phyloP scores from a whole-genome alignment of 495 filamentous ascomycete genomes.

The Xylaria grammica region DNA sequence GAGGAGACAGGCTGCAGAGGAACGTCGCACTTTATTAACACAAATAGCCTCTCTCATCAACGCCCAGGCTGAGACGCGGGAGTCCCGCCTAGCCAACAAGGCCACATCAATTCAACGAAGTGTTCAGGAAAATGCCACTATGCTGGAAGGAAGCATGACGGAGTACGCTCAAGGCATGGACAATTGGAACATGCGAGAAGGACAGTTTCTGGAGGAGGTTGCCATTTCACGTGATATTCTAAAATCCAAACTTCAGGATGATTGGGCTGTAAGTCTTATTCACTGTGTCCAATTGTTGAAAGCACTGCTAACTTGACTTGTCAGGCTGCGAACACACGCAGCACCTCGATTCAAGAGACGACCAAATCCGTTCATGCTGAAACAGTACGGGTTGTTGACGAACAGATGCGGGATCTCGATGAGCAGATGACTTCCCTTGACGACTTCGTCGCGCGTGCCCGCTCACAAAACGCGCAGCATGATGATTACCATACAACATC shows the following conservation, averaged over 20 bases:
- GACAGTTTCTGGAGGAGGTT: conserved; percentile 71
- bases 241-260: conserved; percentile 81
- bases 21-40: conserved; percentile 72
- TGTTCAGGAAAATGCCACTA: conserved; percentile 63
- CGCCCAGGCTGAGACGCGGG: conserved; percentile 72
- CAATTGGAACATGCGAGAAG: conserved; percentile 72
- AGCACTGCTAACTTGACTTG: conserved; percentile 36
- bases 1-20: conserved; percentile 69
- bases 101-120: conserved; percentile 65
- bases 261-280: conserved; percentile 73
- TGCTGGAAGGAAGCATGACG: conserved; percentile 65
- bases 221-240: conserved; percentile 73
- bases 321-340: conserved; percentile 78
- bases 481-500: conserved; percentile 67
- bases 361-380: conserved; percentile 91
- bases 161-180: conserved; percentile 76
- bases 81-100: conserved; percentile 68
- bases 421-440: conserved; percentile 87
- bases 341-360: conserved; percentile 74
- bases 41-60: conserved; percentile 80
- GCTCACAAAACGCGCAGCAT: conserved; percentile 78
- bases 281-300: neutral
- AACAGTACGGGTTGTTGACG: conserved; percentile 86
- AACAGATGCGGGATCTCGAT: conserved; percentile 84
- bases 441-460: conserved; percentile 85